Conservation (phyloP, 139 green algal species). For the Chlorella sp. region DNA sequence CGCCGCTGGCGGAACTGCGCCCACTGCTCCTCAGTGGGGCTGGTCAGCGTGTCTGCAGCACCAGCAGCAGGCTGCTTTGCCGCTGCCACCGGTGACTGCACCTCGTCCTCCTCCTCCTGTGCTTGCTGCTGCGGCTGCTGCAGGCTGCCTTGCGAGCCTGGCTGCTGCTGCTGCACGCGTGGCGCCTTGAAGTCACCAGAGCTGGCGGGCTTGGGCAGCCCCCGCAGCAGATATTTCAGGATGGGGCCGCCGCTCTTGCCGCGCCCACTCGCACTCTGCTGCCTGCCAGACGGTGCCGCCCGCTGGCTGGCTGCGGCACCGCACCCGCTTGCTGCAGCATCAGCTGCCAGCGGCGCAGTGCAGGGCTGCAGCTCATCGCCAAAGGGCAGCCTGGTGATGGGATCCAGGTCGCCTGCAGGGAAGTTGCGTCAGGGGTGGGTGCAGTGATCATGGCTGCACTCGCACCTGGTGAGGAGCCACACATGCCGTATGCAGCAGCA, state of each 20-base stretch:
- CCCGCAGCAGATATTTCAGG: constrained; percentile 10
- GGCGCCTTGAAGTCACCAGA: constrained; percentile 13
- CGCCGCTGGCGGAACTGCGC: neutral
- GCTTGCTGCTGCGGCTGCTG: neutral
- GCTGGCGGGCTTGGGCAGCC: neutral
- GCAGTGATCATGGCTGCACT: neutral
- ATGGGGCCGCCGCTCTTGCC: constrained; percentile 1
- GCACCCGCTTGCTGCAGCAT: neutral
- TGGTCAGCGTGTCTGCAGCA: neutral
- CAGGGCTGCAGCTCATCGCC: constrained; percentile 1
- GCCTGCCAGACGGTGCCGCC: neutral
- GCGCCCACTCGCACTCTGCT: neutral
- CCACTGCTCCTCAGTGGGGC: constrained; percentile 29
- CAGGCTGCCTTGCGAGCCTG: constrained; percentile 9
- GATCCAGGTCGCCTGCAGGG: constrained; percentile 56
- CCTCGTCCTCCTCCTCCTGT: neutral
- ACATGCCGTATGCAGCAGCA: neutral
- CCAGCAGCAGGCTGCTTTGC: neutral
- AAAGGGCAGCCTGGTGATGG: constrained; percentile 61
- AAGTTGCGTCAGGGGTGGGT: too few species aligned
- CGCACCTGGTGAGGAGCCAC: neutral
- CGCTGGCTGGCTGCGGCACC: neutral
- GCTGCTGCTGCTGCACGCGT: neutral
- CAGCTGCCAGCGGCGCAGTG: constrained; percentile 3
- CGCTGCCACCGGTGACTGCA: neutral